Base-by-base conservation (phyloP, 768 basidiomycete genomes). In the Tubosaeta sp. region DNA sequence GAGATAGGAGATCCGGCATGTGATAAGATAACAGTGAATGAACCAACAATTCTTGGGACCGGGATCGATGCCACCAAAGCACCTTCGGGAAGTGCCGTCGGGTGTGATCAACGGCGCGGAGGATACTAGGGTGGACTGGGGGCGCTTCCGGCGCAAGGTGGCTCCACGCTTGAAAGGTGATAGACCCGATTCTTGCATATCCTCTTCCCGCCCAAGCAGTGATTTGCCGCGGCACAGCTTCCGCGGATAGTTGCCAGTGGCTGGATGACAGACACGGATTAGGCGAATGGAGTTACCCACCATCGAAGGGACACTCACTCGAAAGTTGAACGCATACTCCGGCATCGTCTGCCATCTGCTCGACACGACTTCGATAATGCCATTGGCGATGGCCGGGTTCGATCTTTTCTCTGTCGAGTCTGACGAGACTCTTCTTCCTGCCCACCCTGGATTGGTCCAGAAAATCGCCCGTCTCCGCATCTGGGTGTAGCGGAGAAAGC, bases 21-120 rank as follows among this genome's bases (percentile, higher is more conserved):
- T 99, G 47, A 97, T 56, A 57, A 94, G 61, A 68, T 84, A 85
- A 70, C 90, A 97, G 70, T 94, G 98, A 54, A 88, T 83, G 85
- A 97, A 95, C 94, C 94, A 98, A 25, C 85, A 82, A 46, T 93
- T 86, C 59, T 93, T 86, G 13, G 95, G 95, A 12, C 95, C 93
- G 37, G 93, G 92, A 0, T 78, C 82, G 53, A 85, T 83, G 52
- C 85, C 84, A 45, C 82, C 84, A 62, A 90, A 80, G 53, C 85
- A 88, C 16, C 76, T 75, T 50, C 67, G 56, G 38, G 75, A 67
- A 56, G 73, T 59, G 59, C 72, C 55, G 45, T 74, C 69, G 16
- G 71, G 53, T 39, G 68, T 52, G 47, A 74, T 62, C 46, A 72
- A 59, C 47, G 77, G 70, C 16, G 74, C 60, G 17, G 77, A 50